Base-by-base conservation (phyloP, 495 filamentous ascomycete genomes). In the Trichoderma erinaceum region DNA sequence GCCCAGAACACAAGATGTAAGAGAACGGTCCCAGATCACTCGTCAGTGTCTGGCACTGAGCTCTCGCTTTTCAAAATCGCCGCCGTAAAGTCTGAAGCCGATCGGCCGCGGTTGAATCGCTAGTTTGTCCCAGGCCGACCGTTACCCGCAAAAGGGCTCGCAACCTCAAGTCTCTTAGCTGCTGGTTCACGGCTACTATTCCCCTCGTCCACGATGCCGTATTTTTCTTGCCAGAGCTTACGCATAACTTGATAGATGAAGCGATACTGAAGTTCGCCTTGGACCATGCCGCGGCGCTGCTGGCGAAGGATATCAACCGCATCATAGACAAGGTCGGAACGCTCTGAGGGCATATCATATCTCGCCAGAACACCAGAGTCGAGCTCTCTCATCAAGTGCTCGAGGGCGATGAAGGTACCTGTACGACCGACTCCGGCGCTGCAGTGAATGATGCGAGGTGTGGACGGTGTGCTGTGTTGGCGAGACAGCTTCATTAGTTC, bases 261-360 rank as follows among this genome's bases (percentile, higher is more conserved):
- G 21, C 84, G 76, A 73, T 92, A 92, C 78, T 99, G 96, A 71
- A 83, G 76, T 73, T 93, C 90, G 38, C 89, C 89, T 77, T 98
- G 95, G 4, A 99, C 96, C 96, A 98, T 99, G 75, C 89, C 91
- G 85, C 92, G 91, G 46, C 96, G 83, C 79, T 99, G 96, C 77
- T 94, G 85, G 35, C 96, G 85, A 72, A 99, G 83, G 71, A 81
- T 79, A 70, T 96, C 88, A 61, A 99, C 96, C 8, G 88, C 87
- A 18, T 90, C 84, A 70, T 89, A 91, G 16, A 87, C 74, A 41
- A 80, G 75, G 65, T 88, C 84, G 4, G 63, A 11, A 23, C 32
- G 32, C n/a, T 41, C 41, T 16, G n/a, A 23, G 41, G 65, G 41
- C 69, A 73, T 41, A 48, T 78, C 74, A 66, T 71, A 71, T 52